Conservation (phyloP, 78 protist species). For the Carpediemonas membranifera region DNA sequence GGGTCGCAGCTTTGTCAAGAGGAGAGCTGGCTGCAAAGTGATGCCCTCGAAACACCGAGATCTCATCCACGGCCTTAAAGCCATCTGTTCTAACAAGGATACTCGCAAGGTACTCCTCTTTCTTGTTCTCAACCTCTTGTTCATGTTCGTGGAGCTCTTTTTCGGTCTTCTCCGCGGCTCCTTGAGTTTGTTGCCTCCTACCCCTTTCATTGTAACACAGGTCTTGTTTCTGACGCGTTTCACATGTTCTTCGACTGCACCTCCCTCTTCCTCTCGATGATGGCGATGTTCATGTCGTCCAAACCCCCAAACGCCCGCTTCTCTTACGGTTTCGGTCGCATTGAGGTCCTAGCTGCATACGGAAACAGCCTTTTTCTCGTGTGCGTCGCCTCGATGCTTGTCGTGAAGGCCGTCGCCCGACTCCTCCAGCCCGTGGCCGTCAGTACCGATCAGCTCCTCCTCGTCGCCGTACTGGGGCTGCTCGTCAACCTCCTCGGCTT, state of each 20-base stretch:
- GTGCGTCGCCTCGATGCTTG: constrained; percentile 58
- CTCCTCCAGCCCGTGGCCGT: constrained; percentile 63
- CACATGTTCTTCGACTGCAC: constrained; percentile 88
- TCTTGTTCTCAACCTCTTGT: constrained; percentile 55
- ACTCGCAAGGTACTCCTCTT: constrained; percentile 66
- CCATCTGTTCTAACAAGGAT: too few species aligned
- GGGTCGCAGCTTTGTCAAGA: too few species aligned
- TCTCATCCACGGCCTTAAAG: too few species aligned
- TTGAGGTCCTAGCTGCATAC: constrained; percentile 71
- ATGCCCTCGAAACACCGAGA: too few species aligned
- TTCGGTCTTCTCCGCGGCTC: constrained; percentile 77
- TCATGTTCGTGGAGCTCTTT: constrained; percentile 77
- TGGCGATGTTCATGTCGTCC: constrained; percentile 55
- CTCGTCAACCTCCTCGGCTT: constrained; percentile 64
- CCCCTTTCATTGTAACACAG: too few species aligned
- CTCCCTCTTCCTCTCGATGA: constrained; percentile 68
- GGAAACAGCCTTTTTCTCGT: constrained; percentile 73
- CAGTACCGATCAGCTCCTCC: constrained; percentile 52
- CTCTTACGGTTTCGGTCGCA: constrained; percentile 70
- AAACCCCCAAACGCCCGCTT: constrained; percentile 43
- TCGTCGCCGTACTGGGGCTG: constrained; percentile 74
- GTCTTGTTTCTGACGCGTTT: constrained; percentile 77
- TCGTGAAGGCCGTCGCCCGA: constrained; percentile 69
- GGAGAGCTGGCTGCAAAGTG: too few species aligned
- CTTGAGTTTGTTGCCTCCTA: too few species aligned